A percentile compares a stretch with the other conserved stretches of the same genome.
Evolutionary conservation across 1,284 basidiomycete genomes (phyloP).

Genomic region (Cutaneotrichosporon arboriforme): DNA sequence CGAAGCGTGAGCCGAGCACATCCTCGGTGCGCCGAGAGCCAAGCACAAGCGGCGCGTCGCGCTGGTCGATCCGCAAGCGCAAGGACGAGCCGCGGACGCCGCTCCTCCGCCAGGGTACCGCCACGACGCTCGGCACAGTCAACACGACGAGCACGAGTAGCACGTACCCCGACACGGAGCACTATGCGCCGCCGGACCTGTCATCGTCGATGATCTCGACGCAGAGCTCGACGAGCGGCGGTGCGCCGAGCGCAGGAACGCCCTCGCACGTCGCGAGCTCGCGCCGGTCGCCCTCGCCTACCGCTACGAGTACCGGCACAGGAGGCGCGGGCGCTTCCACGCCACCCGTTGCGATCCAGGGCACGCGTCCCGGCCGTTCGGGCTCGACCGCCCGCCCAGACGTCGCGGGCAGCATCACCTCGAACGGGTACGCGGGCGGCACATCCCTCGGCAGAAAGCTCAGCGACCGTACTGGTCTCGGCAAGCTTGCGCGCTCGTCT

Average conservation of each 20-base stretch:
- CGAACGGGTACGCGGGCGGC: constrained; percentile 11
- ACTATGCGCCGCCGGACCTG: constrained; percentile 1
- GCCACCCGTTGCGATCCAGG: neutral
- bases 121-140: constrained; percentile 12
- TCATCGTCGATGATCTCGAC: constrained; percentile 7
- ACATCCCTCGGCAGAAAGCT: constrained; percentile 11
- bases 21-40: neutral
- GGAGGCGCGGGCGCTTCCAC: neutral
- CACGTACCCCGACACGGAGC: neutral
- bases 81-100: neutral
- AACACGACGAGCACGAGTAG: constrained; percentile 2
- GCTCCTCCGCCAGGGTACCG: constrained; percentile 8
- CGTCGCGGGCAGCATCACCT: neutral
- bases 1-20: neutral
- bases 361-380: neutral
- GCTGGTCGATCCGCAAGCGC: constrained; percentile 5
- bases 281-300: neutral
- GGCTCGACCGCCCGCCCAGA: neutral
- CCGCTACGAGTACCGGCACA: neutral
- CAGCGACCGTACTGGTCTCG: constrained; percentile 17
- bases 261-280: neutral
- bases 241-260: too few species aligned
- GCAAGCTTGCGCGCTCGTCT: constrained; percentile 34
- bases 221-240: neutral
- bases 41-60: neutral